Conservation (phyloP, 2,329 filamentous ascomycete genomes). For the Magnaporthiopsis poae region DNA sequence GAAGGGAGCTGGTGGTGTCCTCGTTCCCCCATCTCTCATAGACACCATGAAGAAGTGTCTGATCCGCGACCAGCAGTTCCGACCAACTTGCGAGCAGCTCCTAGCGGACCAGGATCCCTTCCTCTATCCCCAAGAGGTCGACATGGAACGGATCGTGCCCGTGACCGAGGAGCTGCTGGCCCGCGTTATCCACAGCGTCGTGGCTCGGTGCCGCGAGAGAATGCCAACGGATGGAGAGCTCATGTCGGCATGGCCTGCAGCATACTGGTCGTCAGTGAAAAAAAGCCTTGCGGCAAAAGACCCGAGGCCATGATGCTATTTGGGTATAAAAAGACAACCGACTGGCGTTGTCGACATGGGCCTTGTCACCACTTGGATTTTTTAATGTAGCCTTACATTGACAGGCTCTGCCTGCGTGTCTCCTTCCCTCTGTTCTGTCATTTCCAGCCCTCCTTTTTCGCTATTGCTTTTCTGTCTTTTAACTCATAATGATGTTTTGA, state of each 20-base stretch:
- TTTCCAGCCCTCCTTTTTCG: too few relatives aligned
- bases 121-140: constrained; percentile 50
- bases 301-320: constrained; percentile 27
- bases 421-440: too few relatives aligned
- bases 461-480: too few relatives aligned
- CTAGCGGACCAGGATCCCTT: constrained; percentile 51
- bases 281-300: constrained; percentile 17
- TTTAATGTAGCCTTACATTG: too few relatives aligned
- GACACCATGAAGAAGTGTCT: constrained; percentile 55
- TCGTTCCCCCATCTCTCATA: constrained; percentile 49
- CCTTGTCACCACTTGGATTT: too few relatives aligned
- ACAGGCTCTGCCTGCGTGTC: too few relatives aligned
- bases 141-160: constrained; percentile 42
- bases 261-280: constrained; percentile 51
- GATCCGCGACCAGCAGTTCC: constrained; percentile 49
- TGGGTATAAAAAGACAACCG: too few relatives aligned
- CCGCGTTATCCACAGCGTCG: constrained; percentile 54
- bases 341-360: too few relatives aligned
- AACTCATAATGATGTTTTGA: too few relatives aligned
- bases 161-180: constrained; percentile 54
- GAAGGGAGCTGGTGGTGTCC: constrained; percentile 54
- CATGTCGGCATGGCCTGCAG: constrained; percentile 46
- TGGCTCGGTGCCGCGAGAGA: constrained; percentile 46
- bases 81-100: constrained; percentile 55
- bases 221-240: constrained; percentile 50